Percentiles rank a stretch among this genome's conserved stretches.
phyloP scores from a whole-genome alignment of 257 asterid genomes.

The Przewalskia tangutica region DNA sequence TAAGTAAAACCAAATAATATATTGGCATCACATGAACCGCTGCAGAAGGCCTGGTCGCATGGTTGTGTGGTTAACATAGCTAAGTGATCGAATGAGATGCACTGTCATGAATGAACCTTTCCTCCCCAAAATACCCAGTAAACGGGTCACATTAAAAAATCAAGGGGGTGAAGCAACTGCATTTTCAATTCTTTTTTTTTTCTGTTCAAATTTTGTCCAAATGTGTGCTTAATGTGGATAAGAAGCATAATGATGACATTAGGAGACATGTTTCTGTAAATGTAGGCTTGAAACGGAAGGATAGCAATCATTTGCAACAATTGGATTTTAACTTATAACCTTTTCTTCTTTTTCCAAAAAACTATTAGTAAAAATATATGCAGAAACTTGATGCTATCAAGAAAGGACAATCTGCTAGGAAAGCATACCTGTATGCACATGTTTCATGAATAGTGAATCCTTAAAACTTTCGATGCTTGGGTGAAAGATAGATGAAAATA shows the following conservation, averaged over 20 bases:
- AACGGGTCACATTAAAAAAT: not conserved
- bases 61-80: not conserved
- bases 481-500: not conserved
- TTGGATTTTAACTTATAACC: not conserved
- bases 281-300: not conserved
- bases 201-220: not conserved
- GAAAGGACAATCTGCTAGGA: not conserved
- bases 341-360: not conserved
- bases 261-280: not conserved
- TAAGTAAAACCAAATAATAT: not conserved
- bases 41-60: not conserved
- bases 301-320: not conserved
- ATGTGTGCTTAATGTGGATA: not conserved
- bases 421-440: conserved; percentile 13
- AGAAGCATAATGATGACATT: not conserved
- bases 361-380: not conserved
- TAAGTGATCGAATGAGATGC: not conserved
- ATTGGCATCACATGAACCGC: not conserved
- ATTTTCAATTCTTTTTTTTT: not conserved
- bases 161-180: not conserved
- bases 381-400: not conserved
- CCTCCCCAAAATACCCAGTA: not conserved
- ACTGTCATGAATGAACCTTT: not conserved
- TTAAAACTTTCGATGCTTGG: not conserved
- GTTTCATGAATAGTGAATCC: conserved; percentile 1